Evolutionary conservation across 495 filamentous ascomycete species (phyloP).

Genomic region (Aspergillus nidulans): DNA sequence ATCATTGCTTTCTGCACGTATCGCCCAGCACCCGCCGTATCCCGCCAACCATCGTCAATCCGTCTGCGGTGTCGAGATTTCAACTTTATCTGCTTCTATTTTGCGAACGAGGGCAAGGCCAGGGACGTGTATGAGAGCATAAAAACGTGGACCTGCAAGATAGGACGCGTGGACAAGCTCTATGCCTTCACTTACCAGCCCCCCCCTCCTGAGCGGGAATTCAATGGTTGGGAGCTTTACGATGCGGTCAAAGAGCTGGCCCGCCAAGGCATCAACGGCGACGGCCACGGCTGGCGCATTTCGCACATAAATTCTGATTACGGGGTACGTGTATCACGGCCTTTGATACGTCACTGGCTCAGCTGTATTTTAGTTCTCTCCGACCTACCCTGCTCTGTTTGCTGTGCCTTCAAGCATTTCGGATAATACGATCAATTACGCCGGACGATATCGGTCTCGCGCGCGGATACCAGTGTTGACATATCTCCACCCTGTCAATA

Average conservation of each 20-base stretch:
- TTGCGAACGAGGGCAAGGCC: constrained; percentile 66
- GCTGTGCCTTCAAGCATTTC: constrained; percentile 84
- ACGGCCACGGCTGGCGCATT: constrained; percentile 81
- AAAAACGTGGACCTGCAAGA: constrained; percentile 71
- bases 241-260: constrained; percentile 75
- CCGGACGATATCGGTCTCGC: constrained; percentile 80
- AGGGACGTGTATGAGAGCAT: constrained; percentile 89
- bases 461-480: constrained; percentile 82
- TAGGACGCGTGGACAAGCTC: constrained; percentile 81
- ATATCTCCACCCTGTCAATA: constrained; percentile 94
- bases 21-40: constrained; percentile 63
- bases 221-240: constrained; percentile 87
- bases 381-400: constrained; percentile 88
- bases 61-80: constrained; percentile 90
- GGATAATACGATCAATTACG: constrained; percentile 94
- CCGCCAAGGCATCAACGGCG: constrained; percentile 75
- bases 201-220: constrained; percentile 64
- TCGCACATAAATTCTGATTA: constrained; percentile 87
- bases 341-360: constrained; percentile 21
- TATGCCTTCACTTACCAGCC: constrained; percentile 85
- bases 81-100: constrained; percentile 86
- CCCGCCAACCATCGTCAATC: constrained; percentile 74
- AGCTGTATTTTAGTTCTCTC: constrained; percentile 64
- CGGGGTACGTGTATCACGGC: constrained; percentile 38
- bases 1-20: constrained; percentile 75